Base-by-base conservation (phyloP, 1,284 basidiomycete genomes). In the Coniferiporia sulphurascens region DNA sequence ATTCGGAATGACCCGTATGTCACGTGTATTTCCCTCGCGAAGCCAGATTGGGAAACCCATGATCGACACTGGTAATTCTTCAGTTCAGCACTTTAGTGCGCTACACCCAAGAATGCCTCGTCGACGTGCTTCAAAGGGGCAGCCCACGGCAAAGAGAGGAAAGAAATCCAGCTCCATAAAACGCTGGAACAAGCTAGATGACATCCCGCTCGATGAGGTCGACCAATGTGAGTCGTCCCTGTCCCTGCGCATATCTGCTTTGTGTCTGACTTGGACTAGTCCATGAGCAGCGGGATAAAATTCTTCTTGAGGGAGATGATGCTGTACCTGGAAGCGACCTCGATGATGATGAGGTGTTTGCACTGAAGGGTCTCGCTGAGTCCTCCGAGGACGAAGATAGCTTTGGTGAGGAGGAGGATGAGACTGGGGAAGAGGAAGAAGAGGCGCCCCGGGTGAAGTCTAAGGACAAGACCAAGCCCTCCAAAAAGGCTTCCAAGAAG, bases 191-290 rank as follows among this genome's bases (percentile, higher is more conserved):
- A 83, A 74, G 15, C 66, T 71, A 21, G 75, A 77, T 1, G 89
- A 91, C 66, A 82, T 91, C 57, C 86, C 85, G 15, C 68, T 87
- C 62, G 88, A 91, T 65, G 85, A 84, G 65, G 86, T 89, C 68
- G 89, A 91, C 67, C 77, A 86, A 67, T 91, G 88, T 90, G 65
- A 65, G 84, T 76, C 57, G 48, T 10, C 12, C 38, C 38, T n/a
- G 15, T 52, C 15, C 21, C 46, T 59, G 17, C 44, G 43, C 32
- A 59, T 9, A 56, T 53, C 48, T 3, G 19, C 9, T 35, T 8
- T 32, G n/a, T 38, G 13, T 41, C 41, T 46, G 52, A 34, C 35
- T 21, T 52, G 21, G 15, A 12, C 53, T 60, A 91, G 89, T 90
- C 66, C 86, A 89, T 69, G 73, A 77, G 0, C 81, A 81, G 59